Evolutionary conservation across 31 red algal species (phyloP).

Genomic region (Bonnemaisonia californica): DNA sequence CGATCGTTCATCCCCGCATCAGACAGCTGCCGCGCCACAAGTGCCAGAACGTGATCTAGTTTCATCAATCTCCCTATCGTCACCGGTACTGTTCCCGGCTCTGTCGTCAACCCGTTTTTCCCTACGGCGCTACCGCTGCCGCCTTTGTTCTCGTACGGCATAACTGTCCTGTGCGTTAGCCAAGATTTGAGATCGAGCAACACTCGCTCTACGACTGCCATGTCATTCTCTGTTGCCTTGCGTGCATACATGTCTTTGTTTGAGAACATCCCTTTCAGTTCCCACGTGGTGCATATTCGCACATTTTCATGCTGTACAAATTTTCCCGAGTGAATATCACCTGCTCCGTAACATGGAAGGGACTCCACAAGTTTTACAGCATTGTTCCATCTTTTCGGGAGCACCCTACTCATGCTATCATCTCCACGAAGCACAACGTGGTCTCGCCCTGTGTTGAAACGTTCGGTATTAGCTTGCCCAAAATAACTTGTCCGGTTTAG

Average conservation of each 20-base stretch:
- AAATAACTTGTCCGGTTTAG: background rate
- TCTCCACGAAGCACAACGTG: slow-evolving; percentile 1
- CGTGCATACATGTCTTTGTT: slow-evolving; percentile 14
- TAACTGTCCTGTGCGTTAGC: background rate
- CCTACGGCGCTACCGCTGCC: background rate
- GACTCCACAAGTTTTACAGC: background rate
- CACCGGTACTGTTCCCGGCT: background rate
- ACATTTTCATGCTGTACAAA: slow-evolving; percentile 19
- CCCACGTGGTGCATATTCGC: slow-evolving; percentile 9
- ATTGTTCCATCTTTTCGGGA: background rate
- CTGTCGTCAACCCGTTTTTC: background rate
- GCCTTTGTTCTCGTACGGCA: too few relatives aligned
- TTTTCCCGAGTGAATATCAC: background rate
- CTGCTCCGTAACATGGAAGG: slow-evolving; percentile 26
- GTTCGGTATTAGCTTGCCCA: background rate
- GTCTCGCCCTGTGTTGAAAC: too few relatives aligned
- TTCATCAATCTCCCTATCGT: background rate
- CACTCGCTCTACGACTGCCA: slow-evolving; percentile 1
- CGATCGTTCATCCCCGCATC: slow-evolving; percentile 29
- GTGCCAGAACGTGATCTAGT: slow-evolving; percentile 18
- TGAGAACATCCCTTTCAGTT: background rate
- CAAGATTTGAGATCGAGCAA: slow-evolving; percentile 17
- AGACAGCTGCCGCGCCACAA: slow-evolving; percentile 25
- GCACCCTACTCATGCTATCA: background rate
- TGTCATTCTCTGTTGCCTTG: slow-evolving; percentile 13